phyloP scores from a whole-genome alignment of 306 rosid species.

The Rosa rugosa region DNA sequence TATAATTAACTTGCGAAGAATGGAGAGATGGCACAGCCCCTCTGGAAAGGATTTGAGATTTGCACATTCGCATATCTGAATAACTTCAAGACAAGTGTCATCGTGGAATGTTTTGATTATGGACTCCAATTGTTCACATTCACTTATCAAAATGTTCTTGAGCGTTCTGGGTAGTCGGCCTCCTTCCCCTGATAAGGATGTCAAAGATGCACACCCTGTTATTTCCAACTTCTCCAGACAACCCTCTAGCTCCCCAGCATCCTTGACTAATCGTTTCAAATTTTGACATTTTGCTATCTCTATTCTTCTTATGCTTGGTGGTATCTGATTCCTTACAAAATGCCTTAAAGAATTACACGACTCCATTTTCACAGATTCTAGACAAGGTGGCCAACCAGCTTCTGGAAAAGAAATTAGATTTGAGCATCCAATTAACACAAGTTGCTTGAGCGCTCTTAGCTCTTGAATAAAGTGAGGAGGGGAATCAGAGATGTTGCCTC shows the following conservation, averaged over 20 bases:
- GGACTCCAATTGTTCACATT: constrained; percentile 32
- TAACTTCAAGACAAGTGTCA: constrained; percentile 17
- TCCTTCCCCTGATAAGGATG: constrained; percentile 20
- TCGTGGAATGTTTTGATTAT: constrained; percentile 19
- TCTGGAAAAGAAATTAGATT: not conserved
- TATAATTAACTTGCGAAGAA: not conserved
- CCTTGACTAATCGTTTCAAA: not conserved
- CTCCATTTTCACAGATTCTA: not conserved
- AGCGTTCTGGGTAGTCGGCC: constrained; percentile 25
- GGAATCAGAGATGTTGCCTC: too few relatives aligned
- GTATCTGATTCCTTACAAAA: not conserved
- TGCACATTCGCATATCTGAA: not conserved
- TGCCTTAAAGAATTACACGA: not conserved
- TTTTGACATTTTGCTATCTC: not conserved
- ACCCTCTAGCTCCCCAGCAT: too few relatives aligned
- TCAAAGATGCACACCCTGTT: constrained; percentile 33
- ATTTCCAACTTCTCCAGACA: constrained; percentile 28
- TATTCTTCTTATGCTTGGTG: not conserved
- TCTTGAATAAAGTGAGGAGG: too few relatives aligned
- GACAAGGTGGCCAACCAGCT: not conserved
- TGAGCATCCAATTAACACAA: too few relatives aligned
- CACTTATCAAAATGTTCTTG: not conserved
- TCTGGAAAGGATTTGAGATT: not conserved
- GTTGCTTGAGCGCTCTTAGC: not conserved
- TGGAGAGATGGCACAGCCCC: not conserved